Percentiles rank a stretch among this genome's conserved stretches.
phyloP scores from a whole-genome alignment of 179 eudicot species.

The Nepenthes alata region DNA sequence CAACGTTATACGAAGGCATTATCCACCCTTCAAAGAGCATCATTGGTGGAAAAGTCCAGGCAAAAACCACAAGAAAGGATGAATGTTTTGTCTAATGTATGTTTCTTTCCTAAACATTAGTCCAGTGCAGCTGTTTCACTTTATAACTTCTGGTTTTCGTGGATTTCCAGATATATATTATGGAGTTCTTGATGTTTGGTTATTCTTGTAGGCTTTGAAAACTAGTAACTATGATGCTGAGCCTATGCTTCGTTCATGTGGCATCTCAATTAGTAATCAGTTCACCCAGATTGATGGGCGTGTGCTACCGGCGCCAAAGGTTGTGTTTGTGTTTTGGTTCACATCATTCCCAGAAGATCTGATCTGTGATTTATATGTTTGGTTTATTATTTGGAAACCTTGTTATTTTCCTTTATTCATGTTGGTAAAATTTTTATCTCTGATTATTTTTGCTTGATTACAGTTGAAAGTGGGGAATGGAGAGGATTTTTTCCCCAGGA shows the following conservation, averaged over 20 bases:
- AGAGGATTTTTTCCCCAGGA: conserved; percentile 23
- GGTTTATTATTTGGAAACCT: not conserved
- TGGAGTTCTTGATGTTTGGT: not conserved
- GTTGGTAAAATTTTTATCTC: not conserved
- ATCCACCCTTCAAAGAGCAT: conserved; percentile 53
- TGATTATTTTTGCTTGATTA: not conserved
- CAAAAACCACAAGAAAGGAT: conserved; percentile 83
- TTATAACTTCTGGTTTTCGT: too few relatives aligned
- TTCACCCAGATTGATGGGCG: conserved; percentile 71
- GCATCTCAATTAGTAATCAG: conserved; percentile 42
- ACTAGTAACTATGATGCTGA: conserved; percentile 57
- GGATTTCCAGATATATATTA: too few relatives aligned
- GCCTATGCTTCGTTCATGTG: conserved; percentile 56
- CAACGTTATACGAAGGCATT: conserved; percentile 75
- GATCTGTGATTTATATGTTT: not conserved
- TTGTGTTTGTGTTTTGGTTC: conserved; percentile 1
- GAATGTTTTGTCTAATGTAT: conserved; percentile 57
- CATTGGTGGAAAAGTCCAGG: conserved; percentile 77
- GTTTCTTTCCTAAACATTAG: too few relatives aligned
- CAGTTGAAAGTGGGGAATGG: conserved; percentile 28
- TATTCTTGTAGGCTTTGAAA: conserved; percentile 42
- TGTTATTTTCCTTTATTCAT: not conserved
- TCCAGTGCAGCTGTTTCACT: too few relatives aligned
- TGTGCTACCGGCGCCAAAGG: conserved; percentile 64
- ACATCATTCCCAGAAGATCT: not conserved